Evolutionary conservation across 805 yeast species (phyloP).

Genomic region (Ogataea methanolica): DNA sequence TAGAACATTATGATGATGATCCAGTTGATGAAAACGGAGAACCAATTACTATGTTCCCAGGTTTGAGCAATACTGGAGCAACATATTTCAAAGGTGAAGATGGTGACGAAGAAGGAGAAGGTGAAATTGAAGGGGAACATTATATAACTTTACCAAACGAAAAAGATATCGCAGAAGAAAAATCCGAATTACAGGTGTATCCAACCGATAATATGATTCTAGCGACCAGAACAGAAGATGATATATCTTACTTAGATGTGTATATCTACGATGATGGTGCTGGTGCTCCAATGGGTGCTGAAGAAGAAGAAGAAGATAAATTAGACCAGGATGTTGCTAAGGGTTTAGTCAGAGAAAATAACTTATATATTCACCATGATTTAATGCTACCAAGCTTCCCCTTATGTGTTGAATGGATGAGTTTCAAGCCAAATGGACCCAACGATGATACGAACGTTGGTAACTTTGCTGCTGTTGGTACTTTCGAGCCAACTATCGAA

Average conservation of each 20-base stretch:
- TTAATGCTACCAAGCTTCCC: constrained; percentile 97
- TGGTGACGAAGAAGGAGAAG: constrained; percentile 27
- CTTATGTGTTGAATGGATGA: constrained; percentile 92
- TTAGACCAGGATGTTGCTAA: constrained; percentile 69
- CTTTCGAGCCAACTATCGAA: constrained; percentile 96
- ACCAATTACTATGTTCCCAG: constrained; percentile 65
- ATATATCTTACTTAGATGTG: constrained; percentile 84
- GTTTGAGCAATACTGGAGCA: constrained; percentile 55
- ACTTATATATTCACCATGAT: constrained; percentile 92
- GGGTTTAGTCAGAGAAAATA: constrained; percentile 67
- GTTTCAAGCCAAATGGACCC: constrained; percentile 56
- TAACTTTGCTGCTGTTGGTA: constrained; percentile 93
- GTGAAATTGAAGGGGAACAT: constrained; percentile 42
- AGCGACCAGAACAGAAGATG: constrained; percentile 95
- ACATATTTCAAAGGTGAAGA: constrained; percentile 44
- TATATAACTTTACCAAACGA: constrained; percentile 60
- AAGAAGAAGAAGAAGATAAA: constrained; percentile 62
- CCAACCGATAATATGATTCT: constrained; percentile 87
- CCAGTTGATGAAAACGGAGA: constrained; percentile 50
- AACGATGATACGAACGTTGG: constrained; percentile 52
- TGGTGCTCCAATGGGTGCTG: constrained; percentile 66
- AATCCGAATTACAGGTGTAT: constrained; percentile 76
- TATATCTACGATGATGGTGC: constrained; percentile 94
- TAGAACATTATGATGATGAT: constrained; percentile 80
- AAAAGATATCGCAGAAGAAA: constrained; percentile 68